These are phyloP conservation scores for Kazachstania viticola DNA, from an alignment of 805 yeast genomes.

Conservation along the genomic window DNA sequence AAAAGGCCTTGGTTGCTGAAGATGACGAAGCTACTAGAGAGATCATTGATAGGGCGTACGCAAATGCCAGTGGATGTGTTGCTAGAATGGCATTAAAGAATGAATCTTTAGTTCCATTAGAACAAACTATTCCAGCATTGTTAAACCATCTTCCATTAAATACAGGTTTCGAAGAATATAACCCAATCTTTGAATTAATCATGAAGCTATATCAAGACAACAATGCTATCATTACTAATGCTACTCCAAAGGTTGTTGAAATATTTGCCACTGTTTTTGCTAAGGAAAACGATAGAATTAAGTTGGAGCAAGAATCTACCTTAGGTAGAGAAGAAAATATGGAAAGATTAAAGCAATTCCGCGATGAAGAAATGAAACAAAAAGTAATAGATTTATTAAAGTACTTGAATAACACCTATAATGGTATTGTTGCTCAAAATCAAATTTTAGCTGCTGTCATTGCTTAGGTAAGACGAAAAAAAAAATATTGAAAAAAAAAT, in stretches of 20 bases:
- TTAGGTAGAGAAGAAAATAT: slow-evolving; percentile 77
- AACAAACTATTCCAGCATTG: slow-evolving; percentile 62
- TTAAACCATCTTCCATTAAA: slow-evolving; percentile 73
- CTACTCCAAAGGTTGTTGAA: slow-evolving; percentile 53
- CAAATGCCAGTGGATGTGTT: slow-evolving; percentile 96
- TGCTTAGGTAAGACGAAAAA: slow-evolving; percentile 13
- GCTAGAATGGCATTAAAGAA: slow-evolving; percentile 78
- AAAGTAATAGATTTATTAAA: slow-evolving; percentile 63
- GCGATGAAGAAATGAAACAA: slow-evolving; percentile 48
- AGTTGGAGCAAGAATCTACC: slow-evolving; percentile 60
- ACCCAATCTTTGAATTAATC: slow-evolving; percentile 75
- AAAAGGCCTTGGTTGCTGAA: slow-evolving; percentile 41
- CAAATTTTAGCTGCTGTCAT: slow-evolving; percentile 27
- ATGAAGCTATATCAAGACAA: slow-evolving; percentile 57
- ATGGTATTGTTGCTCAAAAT: slow-evolving; percentile 48
- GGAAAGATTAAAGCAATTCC: slow-evolving; percentile 71
- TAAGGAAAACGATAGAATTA: slow-evolving; percentile 65
- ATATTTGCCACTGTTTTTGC: slow-evolving; percentile 60
- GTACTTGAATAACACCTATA: slow-evolving; percentile 52
- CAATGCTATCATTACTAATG: slow-evolving; percentile 39
- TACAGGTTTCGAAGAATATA: slow-evolving; percentile 85
- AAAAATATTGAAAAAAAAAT: too few relatives aligned
- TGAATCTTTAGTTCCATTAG: slow-evolving; percentile 61
- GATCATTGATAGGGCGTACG: slow-evolving; percentile 69
- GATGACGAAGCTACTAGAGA: slow-evolving; percentile 70